Conservation (phyloP, 2,329 filamentous ascomycete genomes). For the Periconia sp. region DNA sequence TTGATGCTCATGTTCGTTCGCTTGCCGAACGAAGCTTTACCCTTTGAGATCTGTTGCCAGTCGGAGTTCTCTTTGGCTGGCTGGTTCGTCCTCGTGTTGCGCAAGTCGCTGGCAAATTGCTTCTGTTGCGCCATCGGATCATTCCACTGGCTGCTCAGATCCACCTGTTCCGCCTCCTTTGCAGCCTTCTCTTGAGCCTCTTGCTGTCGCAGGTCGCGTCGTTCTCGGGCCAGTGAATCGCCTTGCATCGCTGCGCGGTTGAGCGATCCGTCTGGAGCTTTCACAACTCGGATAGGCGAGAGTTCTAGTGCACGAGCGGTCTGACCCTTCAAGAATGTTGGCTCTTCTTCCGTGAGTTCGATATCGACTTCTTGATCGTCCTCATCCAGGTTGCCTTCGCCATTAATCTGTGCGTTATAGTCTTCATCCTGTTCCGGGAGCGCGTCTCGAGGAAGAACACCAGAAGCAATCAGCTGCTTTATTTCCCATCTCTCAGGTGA, state of each 20-base stretch:
- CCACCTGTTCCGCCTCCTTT: slow-evolving; percentile 76
- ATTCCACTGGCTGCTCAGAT: slow-evolving; percentile 90
- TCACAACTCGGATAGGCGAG: slow-evolving; percentile 94
- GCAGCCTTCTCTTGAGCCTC: slow-evolving; percentile 81
- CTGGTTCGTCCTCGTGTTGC: slow-evolving; percentile 67
- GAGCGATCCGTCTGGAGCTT: slow-evolving; percentile 96
- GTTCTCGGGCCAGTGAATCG: slow-evolving; percentile 84
- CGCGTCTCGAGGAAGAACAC: slow-evolving; percentile 88
- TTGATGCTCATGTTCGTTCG: slow-evolving; percentile 92
- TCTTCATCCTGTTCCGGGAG: slow-evolving; percentile 96
- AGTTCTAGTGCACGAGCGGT: slow-evolving; percentile 95
- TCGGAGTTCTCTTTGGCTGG: slow-evolving; percentile 77
- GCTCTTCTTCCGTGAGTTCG: slow-evolving; percentile 94
- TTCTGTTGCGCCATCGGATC: slow-evolving; percentile 93
- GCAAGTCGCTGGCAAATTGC: slow-evolving; percentile 87
- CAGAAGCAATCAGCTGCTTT: slow-evolving; percentile 92
- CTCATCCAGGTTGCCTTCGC: slow-evolving; percentile 85
- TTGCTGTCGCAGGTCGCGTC: slow-evolving; percentile 85
- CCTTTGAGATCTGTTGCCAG: slow-evolving; percentile 87
- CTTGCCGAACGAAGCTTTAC: slow-evolving; percentile 81
- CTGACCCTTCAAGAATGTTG: slow-evolving; percentile 92
- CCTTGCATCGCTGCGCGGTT: slow-evolving; percentile 96
- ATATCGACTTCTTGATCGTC: slow-evolving; percentile 98
- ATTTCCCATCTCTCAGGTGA: slow-evolving; percentile 98
- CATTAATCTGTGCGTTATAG: slow-evolving; percentile 84